Evolutionary conservation across 1,284 basidiomycete genomes (phyloP), one percentile per base, ranked within the genome.

Genomic region (Naganishia cerealis): DNA sequence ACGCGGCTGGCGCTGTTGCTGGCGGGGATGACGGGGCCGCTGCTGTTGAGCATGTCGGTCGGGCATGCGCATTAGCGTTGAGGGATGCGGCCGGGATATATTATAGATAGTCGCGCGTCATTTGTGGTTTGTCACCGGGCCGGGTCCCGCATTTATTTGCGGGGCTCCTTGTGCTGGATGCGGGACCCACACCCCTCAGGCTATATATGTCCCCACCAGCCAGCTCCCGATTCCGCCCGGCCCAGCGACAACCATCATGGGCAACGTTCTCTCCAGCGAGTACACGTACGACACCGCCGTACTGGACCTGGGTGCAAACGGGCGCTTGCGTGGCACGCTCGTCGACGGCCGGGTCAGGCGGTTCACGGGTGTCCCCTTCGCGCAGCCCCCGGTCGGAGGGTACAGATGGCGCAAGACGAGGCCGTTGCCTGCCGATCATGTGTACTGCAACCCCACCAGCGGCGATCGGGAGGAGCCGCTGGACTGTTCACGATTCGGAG

Each of bases 21-120:
- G 1, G 69, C 82, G 18, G 91, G 91, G 3, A 91, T 93, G 83
- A 83, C 90, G 67, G 80, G 87, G 39, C 91, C 91, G 7, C 83
- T 86, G 46, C 55, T 83, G 10, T 77, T 89, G 70, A 81, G 83
- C 57, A 76, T 75, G 42, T 43, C 87, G 12, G 77, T 87, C 7
- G 84, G 83, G 16, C 85, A 87, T 69, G 82, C 71, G 16, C 75
- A 76, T 66, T 71, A 67, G 57, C 13, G n/a, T n/a, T n/a, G n/a
- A n/a, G n/a, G n/a, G n/a, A n/a, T n/a, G n/a, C n/a, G n/a, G n/a
- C n/a, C n/a, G n/a, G n/a, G n/a, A n/a, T n/a, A n/a, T n/a, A n/a
- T n/a, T n/a, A n/a, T n/a, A n/a, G n/a, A n/a, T n/a, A n/a, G n/a
- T n/a, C n/a, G n/a, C n/a, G n/a, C 39, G 39, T 40, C 39, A 40